Conservation (phyloP, 192 early-diverging fungal species). For the Podila epigama region DNA sequence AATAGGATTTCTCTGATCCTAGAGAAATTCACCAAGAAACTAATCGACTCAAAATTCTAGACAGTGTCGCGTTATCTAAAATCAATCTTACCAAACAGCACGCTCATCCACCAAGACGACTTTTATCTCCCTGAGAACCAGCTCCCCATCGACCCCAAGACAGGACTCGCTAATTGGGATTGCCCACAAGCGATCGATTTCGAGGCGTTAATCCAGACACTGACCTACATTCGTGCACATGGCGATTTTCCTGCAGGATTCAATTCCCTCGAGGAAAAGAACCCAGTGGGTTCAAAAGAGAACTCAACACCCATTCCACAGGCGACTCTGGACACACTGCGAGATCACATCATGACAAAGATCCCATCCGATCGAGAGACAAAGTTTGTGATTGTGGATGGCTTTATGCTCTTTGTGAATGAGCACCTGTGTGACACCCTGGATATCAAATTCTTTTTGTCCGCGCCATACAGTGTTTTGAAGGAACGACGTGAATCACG, state of each 20-base stretch:
- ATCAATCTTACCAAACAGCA: constrained; percentile 64
- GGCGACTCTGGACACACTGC: neutral
- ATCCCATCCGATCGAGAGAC: constrained; percentile 3
- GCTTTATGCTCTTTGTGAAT: constrained; percentile 79
- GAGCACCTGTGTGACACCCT: constrained; percentile 48
- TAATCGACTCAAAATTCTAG: constrained; percentile 13
- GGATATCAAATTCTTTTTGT: constrained; percentile 64
- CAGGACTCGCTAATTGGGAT: constrained; percentile 78
- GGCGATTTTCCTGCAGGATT: constrained; percentile 47
- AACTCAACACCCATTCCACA: constrained; percentile 14
- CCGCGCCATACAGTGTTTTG: constrained; percentile 65
- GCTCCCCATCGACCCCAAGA: constrained; percentile 67
- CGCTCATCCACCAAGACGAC: constrained; percentile 77
- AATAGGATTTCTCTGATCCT: too few species aligned
- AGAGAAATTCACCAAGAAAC: too few species aligned
- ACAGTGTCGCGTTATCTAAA: constrained; percentile 64
- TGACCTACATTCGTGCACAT: constrained; percentile 43
- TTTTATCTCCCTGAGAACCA: constrained; percentile 74
- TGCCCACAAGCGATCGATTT: constrained; percentile 77
- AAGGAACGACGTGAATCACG: constrained; percentile 70
- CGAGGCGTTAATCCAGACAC: constrained; percentile 15
- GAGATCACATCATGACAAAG: constrained; percentile 5
- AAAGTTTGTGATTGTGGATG: constrained; percentile 72
- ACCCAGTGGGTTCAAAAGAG: constrained; percentile 28
- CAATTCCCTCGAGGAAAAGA: constrained; percentile 53